Evolutionary conservation across 2,329 filamentous ascomycete genomes (phyloP).

Genomic region (Epichloe uncinata): DNA sequence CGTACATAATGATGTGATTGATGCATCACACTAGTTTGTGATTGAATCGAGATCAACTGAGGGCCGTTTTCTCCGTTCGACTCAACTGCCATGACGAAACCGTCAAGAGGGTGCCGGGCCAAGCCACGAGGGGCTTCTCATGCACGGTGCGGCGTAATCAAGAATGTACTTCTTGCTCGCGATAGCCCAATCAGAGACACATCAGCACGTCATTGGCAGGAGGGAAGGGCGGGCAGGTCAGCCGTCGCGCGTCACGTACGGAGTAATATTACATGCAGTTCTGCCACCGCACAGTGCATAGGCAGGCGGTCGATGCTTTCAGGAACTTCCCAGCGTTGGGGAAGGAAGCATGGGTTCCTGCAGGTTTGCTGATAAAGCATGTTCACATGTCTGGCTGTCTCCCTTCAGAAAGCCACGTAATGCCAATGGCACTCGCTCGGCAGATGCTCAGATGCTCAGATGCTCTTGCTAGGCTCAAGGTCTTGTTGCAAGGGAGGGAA

Average conservation of each 20-base stretch:
- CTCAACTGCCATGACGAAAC: no score
- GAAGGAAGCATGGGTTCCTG: no score
- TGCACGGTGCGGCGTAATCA: conserved; percentile 8
- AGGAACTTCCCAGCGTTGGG: no score
- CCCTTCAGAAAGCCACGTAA: background rate
- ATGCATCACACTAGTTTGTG: background rate
- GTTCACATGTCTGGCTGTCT: no score
- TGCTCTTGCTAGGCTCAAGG: background rate
- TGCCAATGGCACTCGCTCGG: background rate
- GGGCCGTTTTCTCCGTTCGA: background rate
- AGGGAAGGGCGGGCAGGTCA: background rate
- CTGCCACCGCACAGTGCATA: background rate
- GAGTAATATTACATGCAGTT: background rate
- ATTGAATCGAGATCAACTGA: conserved; percentile 1
- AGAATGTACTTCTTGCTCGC: background rate
- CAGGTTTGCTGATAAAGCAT: no score
- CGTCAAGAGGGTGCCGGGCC: no score
- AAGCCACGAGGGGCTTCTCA: no score
- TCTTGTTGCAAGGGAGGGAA: background rate
- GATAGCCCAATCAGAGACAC: background rate
- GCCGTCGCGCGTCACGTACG: conserved; percentile 2
- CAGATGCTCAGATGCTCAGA: background rate
- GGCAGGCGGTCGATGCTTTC: no score
- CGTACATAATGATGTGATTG: background rate
- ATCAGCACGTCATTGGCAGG: conserved; percentile 2